Evolutionary conservation across 1,284 basidiomycete genomes (phyloP).

Genomic region (Trametes sp.): DNA sequence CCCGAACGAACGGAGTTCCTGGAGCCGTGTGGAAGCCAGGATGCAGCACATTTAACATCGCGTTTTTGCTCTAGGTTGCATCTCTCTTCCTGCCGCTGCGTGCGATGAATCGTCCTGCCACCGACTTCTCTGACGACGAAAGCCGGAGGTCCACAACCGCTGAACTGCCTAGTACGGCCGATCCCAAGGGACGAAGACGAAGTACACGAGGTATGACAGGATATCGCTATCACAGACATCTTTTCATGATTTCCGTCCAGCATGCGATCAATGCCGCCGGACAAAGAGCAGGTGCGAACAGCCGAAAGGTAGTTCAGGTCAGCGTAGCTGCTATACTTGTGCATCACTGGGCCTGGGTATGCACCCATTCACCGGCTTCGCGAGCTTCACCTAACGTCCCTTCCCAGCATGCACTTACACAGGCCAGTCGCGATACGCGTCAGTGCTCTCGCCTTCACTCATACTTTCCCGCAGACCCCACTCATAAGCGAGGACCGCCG

Average conservation of each 20-base stretch:
- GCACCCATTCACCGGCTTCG: conserved; percentile 8
- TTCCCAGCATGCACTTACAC: conserved; percentile 37
- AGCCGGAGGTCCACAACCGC: conserved; percentile 13
- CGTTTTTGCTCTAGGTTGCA: background rate
- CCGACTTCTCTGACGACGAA: conserved; percentile 30
- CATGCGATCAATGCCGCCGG: conserved; percentile 43
- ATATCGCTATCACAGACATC: too few species aligned
- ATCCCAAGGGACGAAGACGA: conserved; percentile 19
- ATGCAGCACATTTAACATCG: conserved; percentile 11
- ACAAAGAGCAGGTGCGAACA: conserved; percentile 43
- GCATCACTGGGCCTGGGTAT: conserved; percentile 37
- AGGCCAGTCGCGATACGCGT: conserved; percentile 29
- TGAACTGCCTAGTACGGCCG: background rate
- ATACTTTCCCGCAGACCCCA: conserved; percentile 32
- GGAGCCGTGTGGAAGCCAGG: conserved; percentile 18
- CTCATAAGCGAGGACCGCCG: conserved; percentile 42
- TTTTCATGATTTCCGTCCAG: conserved; percentile 26
- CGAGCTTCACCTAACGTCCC: background rate
- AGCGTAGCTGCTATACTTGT: conserved; percentile 37
- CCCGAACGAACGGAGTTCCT: conserved; percentile 17
- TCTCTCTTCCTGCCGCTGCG: conserved; percentile 6
- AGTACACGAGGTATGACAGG: conserved; percentile 33
- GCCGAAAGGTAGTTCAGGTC: conserved; percentile 24
- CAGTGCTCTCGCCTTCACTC: background rate
- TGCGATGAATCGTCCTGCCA: conserved; percentile 21